Conservation (phyloP, 2,329 filamentous ascomycete species). For the Fusarium palustre region DNA sequence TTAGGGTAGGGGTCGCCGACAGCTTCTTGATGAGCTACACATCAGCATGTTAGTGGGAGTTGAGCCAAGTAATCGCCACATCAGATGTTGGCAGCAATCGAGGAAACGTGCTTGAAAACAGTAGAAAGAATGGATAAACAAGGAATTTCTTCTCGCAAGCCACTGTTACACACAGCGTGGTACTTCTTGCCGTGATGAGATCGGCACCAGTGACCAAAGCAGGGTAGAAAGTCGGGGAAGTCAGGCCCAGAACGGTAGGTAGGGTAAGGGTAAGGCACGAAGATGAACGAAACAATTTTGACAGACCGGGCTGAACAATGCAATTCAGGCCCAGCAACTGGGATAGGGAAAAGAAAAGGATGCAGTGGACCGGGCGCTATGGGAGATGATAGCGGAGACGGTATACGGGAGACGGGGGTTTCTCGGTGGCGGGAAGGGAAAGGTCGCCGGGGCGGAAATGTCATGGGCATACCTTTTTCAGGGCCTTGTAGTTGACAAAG, state of each 20-base stretch:
- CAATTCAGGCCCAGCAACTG: conserved; percentile 13
- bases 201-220: conserved; percentile 27
- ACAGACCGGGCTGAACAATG: conserved; percentile 12
- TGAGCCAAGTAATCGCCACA: conserved; percentile 23
- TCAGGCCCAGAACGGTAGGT: conserved; percentile 12
- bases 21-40: conserved; percentile 96
- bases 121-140: conserved; percentile 38
- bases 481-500: conserved; percentile 98
- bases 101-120: conserved; percentile 39
- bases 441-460: conserved; percentile 32
- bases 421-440: conserved; percentile 39
- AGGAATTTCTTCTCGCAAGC: conserved; percentile 34
- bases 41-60: conserved; percentile 41
- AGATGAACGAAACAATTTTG: conserved; percentile 16
- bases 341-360: conserved; percentile 29
- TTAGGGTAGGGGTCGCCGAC: conserved; percentile 87
- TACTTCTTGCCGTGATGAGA: conserved; percentile 18
- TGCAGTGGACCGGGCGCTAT: conserved; percentile 31
- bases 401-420: conserved; percentile 26
- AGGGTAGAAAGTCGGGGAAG: conserved; percentile 21
- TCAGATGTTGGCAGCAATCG: conserved; percentile 26
- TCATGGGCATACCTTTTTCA: conserved; percentile 83
- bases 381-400: conserved; percentile 44
- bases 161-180: conserved; percentile 31
- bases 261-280: conserved; percentile 14